A percentile compares a stretch with the other conserved stretches of the same genome.
Evolutionary conservation across 495 filamentous ascomycete species (phyloP).

Genomic region (Tetracladium setigerum): DNA sequence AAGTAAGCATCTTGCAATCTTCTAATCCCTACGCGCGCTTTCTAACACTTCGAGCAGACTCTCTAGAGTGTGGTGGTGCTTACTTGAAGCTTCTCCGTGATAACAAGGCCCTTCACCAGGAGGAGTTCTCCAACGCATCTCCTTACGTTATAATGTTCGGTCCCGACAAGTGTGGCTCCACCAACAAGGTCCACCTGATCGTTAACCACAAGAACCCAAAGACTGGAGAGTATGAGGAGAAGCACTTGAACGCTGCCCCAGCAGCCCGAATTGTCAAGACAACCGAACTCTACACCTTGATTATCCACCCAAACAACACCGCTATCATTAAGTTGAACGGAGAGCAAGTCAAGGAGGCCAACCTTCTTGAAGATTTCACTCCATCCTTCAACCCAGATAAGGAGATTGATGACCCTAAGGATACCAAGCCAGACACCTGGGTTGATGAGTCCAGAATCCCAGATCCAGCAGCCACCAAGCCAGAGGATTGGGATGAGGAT

Average conservation of each 20-base stretch:
- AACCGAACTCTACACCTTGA: conserved; percentile 89
- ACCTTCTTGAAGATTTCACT: conserved; percentile 88
- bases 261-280: conserved; percentile 82
- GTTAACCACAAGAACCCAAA: conserved; percentile 99
- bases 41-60: conserved; percentile 34
- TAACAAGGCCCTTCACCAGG: conserved; percentile 91
- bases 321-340: conserved; percentile 88
- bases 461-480: conserved; percentile 92
- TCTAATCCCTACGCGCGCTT: not conserved
- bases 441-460: conserved; percentile 85
- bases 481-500: conserved; percentile 98
- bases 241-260: conserved; percentile 85
- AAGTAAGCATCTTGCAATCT: conserved; percentile 48
- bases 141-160: conserved; percentile 99
- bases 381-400: conserved; percentile 89
- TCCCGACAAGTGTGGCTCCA: conserved; percentile 97
- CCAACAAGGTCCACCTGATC: conserved; percentile 99
- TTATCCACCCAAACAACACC: conserved; percentile 92
- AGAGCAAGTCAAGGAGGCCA: conserved; percentile 75
- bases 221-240: conserved; percentile 99
- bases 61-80: conserved; percentile 95
- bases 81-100: conserved; percentile 99
- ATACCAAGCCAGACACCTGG: conserved; percentile 93
- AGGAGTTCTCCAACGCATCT: conserved; percentile 95
- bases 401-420: conserved; percentile 96